Base-by-base conservation (phyloP, 2,329 filamentous ascomycete genomes). In the Chaetomiaceae sp. region DNA sequence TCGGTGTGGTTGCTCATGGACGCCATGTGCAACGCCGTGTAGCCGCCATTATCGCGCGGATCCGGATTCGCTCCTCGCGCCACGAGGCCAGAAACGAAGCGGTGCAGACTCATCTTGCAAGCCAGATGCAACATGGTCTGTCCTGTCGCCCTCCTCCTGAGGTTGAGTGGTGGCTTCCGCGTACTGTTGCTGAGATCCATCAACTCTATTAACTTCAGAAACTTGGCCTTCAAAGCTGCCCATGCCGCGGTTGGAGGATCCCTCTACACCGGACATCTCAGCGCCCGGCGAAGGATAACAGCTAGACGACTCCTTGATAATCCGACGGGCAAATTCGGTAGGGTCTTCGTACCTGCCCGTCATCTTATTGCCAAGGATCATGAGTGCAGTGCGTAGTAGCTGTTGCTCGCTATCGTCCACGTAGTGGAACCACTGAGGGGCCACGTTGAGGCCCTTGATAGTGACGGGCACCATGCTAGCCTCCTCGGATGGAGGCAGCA, bases 91-190 rank as follows among this genome's bases (percentile, higher is more conserved):
- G 86, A 86, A 44, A 87, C 87, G 57, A 95, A 85, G 41, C 86
- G 80, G 56, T 84, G 79, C 59, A 89, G 78, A 5, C 88, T 88
- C 12, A 91, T 71, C 8, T 86, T 86, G 59, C 83, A 87, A 2
- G 87, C 87, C 55, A 91, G 73, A 62, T 93, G 88, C 55, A 95
- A 77, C 77, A 95, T 85, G 1, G 86, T 89, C 63, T 92, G 87
- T 0, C 88, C 88, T 12, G 82, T 87, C 1, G 78, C 69, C 56
- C 71, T 69, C 59, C 72, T 69, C 61, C 46, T 48, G 12, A 85
- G 71, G 62, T 93, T 87, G 55, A 87, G 80, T 20, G 78, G 79
- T 13, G 86, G 79, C 59, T 78, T 76, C 55, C 85, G 77, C 4
- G 83, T 77, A 62, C 80, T 89, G 59, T 90, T 85, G 63, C 89